Conservation (phyloP, 805 yeast genomes). For the Saccharomycopsis sp. region DNA sequence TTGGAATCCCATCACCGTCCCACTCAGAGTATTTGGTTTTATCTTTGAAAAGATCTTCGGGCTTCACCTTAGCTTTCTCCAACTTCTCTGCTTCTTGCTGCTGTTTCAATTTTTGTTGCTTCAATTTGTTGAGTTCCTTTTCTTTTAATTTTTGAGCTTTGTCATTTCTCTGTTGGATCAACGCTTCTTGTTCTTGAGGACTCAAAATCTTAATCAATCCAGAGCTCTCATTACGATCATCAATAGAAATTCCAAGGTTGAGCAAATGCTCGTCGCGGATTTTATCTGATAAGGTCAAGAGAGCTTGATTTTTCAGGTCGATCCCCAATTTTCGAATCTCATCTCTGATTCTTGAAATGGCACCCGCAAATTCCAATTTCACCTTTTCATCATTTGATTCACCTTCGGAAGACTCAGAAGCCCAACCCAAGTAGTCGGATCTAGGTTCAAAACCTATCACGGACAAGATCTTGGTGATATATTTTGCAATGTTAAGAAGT, state of each 20-base stretch:
- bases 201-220: constrained; percentile 75
- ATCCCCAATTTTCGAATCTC: constrained; percentile 69
- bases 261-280: constrained; percentile 66
- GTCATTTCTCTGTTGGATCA: constrained; percentile 34
- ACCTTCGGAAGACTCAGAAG: constrained; percentile 11
- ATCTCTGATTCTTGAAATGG: constrained; percentile 74
- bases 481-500: constrained; percentile 51
- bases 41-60: constrained; percentile 65
- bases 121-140: constrained; percentile 46
- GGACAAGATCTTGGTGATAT: constrained; percentile 60
- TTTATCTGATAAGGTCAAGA: constrained; percentile 64
- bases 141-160: constrained; percentile 48
- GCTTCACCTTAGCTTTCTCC: constrained; percentile 60
- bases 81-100: constrained; percentile 53
- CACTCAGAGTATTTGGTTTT: constrained; percentile 48
- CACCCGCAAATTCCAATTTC: constrained; percentile 72
- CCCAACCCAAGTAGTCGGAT: constrained; percentile 78
- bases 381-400: constrained; percentile 50
- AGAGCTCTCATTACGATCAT: constrained; percentile 72
- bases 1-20: constrained; percentile 83
- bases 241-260: constrained; percentile 72
- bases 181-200: constrained; percentile 56
- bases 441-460: constrained; percentile 72
- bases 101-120: constrained; percentile 46
- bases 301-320: constrained; percentile 40